Conservation (phyloP, 1,139 yeast genomes). For the Saccharomyces pastorianus region DNA sequence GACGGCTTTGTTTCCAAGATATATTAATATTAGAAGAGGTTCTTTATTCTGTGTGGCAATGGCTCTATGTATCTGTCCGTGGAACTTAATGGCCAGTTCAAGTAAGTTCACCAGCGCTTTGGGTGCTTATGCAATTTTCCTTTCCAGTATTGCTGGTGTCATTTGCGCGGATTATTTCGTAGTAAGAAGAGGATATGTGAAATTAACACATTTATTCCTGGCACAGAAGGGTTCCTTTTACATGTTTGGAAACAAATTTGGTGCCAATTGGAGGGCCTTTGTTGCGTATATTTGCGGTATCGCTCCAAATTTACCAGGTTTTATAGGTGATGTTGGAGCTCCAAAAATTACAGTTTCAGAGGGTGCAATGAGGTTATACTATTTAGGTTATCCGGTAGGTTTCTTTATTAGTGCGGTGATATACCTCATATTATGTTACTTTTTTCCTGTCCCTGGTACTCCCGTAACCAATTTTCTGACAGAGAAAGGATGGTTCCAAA, state of each 20-base stretch:
- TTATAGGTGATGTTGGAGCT: conserved; percentile 63
- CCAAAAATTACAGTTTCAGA: conserved; percentile 44
- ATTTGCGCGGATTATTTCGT: conserved; percentile 65
- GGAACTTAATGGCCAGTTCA: conserved; percentile 69
- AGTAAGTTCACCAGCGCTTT: conserved; percentile 74
- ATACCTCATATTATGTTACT: conserved; percentile 41
- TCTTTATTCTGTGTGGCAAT: conserved; percentile 69
- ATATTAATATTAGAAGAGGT: conserved; percentile 71
- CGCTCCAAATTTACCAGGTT: conserved; percentile 74
- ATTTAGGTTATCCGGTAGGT: conserved; percentile 66
- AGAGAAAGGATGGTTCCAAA: conserved; percentile 55
- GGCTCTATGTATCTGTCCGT: conserved; percentile 74
- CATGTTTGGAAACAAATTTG: conserved; percentile 45
- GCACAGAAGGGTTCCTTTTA: conserved; percentile 39
- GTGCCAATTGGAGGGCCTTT: conserved; percentile 73
- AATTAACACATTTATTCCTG: conserved; percentile 53
- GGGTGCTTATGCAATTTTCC: conserved; percentile 75
- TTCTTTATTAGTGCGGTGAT: conserved; percentile 46
- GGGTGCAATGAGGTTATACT: conserved; percentile 68
- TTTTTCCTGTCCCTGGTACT: conserved; percentile 51
- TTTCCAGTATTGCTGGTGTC: conserved; percentile 78
- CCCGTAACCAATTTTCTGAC: conserved; percentile 41
- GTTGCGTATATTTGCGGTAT: conserved; percentile 64
- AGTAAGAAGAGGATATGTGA: conserved; percentile 60
- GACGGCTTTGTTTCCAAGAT: conserved; percentile 70